These are phyloP conservation scores for Juncus inflexus DNA, from an alignment of 176 grass and related monocot species.

Conservation along the genomic window DNA sequence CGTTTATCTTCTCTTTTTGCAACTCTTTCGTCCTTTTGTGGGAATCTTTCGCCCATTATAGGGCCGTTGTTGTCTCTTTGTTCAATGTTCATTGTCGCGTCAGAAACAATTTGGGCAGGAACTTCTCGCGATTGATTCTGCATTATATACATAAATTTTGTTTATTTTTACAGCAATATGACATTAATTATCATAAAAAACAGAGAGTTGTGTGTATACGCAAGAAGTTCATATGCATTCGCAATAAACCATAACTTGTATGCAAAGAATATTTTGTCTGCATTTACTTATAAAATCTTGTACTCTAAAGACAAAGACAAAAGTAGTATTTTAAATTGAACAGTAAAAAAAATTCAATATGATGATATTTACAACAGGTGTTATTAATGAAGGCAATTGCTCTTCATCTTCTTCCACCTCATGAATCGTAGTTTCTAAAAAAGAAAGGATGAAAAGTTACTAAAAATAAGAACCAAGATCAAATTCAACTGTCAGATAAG, in stretches of 20 bases:
- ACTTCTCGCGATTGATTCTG: constrained; percentile 9
- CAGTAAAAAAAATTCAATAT: too few species aligned
- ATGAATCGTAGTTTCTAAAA: constrained; percentile 18
- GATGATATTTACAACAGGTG: constrained; percentile 8
- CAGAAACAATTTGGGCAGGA: not conserved
- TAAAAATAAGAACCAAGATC: too few species aligned
- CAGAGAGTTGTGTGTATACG: not conserved
- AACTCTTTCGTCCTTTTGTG: not conserved
- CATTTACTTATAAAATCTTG: too few species aligned
- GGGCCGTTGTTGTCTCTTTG: not conserved
- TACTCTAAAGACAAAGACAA: too few species aligned
- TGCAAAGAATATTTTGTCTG: too few species aligned
- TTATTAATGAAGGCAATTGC: constrained; percentile 5
- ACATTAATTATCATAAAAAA: not conserved
- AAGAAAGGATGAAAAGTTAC: constrained; percentile 6
- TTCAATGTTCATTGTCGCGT: not conserved
- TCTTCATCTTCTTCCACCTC: constrained; percentile 19
- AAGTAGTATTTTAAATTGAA: too few species aligned
- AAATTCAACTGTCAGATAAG: too few species aligned
- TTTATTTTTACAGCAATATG: too few species aligned
- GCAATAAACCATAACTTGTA: too few species aligned
- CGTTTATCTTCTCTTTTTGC: not conserved
- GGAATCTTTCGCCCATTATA: too few species aligned
- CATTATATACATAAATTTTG: not conserved
- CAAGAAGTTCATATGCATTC: too few species aligned